phyloP scores from a whole-genome alignment of 768 basidiomycete genomes.

The Boletales sp. region DNA sequence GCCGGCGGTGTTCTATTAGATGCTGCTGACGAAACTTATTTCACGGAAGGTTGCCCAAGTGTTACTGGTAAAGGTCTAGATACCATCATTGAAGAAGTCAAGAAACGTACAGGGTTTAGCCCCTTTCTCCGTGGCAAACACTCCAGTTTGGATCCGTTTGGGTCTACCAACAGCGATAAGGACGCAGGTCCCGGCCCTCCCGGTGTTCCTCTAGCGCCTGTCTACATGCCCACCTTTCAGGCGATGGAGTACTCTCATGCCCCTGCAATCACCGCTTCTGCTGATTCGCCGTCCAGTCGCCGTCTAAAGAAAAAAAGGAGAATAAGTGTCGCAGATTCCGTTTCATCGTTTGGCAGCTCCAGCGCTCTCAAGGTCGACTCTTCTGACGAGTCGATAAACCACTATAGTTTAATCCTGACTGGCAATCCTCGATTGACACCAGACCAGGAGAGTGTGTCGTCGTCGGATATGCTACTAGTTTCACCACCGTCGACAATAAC shows the following conservation, averaged over 20 bases:
- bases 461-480: conserved; percentile 32
- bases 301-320: conserved; percentile 35
- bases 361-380: conserved; percentile 21
- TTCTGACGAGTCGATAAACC: conserved; percentile 19
- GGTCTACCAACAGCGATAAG: conserved; percentile 35
- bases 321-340: conserved; percentile 34
- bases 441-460: conserved; percentile 30
- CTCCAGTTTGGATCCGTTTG: conserved; percentile 48
- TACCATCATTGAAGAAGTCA: conserved; percentile 45
- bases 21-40: conserved; percentile 21
- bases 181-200: conserved; percentile 30
- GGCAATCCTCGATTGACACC: conserved; percentile 32
- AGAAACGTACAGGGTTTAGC: conserved; percentile 44
- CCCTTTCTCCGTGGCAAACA: conserved; percentile 51
- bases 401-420: conserved; percentile 19
- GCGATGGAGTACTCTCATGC: conserved; percentile 36
- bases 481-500: conserved; percentile 28
- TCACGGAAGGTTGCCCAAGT: conserved; percentile 35
- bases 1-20: conserved; percentile 32
- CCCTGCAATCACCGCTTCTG: conserved; percentile 29
- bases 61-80: conserved; percentile 50
- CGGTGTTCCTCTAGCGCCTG: conserved; percentile 23
- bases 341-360: conserved; percentile 33
- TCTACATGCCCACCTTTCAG: conserved; percentile 41
- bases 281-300: conserved; percentile 26